These are phyloP conservation scores for Alternaria sp. DNA, from an alignment of 2,329 filamentous ascomycete species.

Conservation along the genomic window DNA sequence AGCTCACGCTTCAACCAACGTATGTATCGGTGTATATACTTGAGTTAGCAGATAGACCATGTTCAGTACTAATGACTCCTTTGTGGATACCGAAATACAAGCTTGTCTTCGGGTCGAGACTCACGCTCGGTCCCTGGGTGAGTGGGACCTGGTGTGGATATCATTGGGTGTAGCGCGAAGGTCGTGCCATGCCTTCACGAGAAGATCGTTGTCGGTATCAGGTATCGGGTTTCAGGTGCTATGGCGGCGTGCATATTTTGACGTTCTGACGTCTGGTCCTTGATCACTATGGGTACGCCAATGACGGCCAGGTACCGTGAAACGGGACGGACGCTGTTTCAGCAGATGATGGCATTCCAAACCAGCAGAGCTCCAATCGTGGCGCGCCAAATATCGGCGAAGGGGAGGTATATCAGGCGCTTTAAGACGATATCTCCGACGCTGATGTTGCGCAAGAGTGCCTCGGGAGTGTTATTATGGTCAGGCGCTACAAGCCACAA, in stretches of 20 bases:
- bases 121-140: slow-evolving; percentile 12
- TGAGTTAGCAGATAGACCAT: slow-evolving; percentile 12
- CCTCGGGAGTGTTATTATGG: slow-evolving; percentile 27
- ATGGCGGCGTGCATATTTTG: slow-evolving; percentile 29
- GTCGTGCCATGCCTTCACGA: slow-evolving; percentile 22
- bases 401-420: slow-evolving; percentile 13
- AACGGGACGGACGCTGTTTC: slow-evolving; percentile 25
- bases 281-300: slow-evolving; percentile 18
- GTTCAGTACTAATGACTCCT: slow-evolving; percentile 2
- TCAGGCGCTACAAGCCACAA: slow-evolving; percentile 40
- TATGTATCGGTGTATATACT: slow-evolving; percentile 10
- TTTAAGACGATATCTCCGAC: slow-evolving; percentile 26
- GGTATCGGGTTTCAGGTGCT: slow-evolving; percentile 39
- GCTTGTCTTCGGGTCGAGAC: slow-evolving; percentile 25
- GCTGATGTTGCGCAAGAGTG: slow-evolving; percentile 14
- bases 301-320: slow-evolving; percentile 7
- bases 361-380: slow-evolving; percentile 7
- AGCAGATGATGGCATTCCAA: slow-evolving; percentile 31
- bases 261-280: slow-evolving; percentile 31
- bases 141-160: slow-evolving; percentile 12
- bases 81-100: slow-evolving; percentile 23
- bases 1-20: slow-evolving; percentile 10
- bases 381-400: slow-evolving; percentile 5
- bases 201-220: slow-evolving; percentile 29
- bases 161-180: slow-evolving; percentile 28